These are phyloP conservation scores for Claviceps paspali DNA, from an alignment of 2,329 filamentous ascomycete species.

Conservation along the genomic window DNA sequence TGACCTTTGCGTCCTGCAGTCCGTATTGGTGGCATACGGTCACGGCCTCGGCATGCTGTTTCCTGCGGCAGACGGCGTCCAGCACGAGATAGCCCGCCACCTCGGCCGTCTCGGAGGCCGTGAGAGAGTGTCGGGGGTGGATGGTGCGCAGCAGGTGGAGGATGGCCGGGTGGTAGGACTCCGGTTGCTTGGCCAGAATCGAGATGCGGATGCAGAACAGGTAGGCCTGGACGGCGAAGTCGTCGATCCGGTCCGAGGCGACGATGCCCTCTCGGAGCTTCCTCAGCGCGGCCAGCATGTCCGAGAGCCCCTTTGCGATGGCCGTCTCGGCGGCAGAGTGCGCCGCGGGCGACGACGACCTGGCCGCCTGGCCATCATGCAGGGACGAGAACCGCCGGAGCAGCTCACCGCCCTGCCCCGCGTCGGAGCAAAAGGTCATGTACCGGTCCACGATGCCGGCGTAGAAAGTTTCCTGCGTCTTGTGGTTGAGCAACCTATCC, in stretches of 20 bases:
- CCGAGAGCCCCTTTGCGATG: slow-evolving; percentile 50
- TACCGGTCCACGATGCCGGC: slow-evolving; percentile 77
- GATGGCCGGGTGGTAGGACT: slow-evolving; percentile 82
- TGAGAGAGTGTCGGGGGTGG: slow-evolving; percentile 52
- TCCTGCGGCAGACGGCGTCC: slow-evolving; percentile 74
- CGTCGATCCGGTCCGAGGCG: slow-evolving; percentile 57
- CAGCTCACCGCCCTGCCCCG: slow-evolving; percentile 55
- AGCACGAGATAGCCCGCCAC: slow-evolving; percentile 70
- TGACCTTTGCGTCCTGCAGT: slow-evolving; percentile 52
- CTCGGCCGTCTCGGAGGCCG: slow-evolving; percentile 59
- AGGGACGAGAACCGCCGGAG: slow-evolving; percentile 61
- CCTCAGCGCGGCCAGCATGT: slow-evolving; percentile 68
- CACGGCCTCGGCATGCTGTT: slow-evolving; percentile 60
- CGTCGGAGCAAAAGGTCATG: slow-evolving; percentile 71
- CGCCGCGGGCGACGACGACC: neutral
- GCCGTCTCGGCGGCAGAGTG: slow-evolving; percentile 10
- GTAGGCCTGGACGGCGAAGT: slow-evolving; percentile 78
- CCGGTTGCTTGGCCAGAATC: slow-evolving; percentile 65
- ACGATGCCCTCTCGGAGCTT: slow-evolving; percentile 87
- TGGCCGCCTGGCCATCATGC: slow-evolving; percentile 8
- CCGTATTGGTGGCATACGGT: slow-evolving; percentile 44
- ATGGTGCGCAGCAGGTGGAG: slow-evolving; percentile 61
- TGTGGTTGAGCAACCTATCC: slow-evolving; percentile 52
- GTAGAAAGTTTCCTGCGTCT: slow-evolving; percentile 74
- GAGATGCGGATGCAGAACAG: slow-evolving; percentile 79